phyloP scores from a whole-genome alignment of 768 basidiomycete species.

The Phylloporus sp. region DNA sequence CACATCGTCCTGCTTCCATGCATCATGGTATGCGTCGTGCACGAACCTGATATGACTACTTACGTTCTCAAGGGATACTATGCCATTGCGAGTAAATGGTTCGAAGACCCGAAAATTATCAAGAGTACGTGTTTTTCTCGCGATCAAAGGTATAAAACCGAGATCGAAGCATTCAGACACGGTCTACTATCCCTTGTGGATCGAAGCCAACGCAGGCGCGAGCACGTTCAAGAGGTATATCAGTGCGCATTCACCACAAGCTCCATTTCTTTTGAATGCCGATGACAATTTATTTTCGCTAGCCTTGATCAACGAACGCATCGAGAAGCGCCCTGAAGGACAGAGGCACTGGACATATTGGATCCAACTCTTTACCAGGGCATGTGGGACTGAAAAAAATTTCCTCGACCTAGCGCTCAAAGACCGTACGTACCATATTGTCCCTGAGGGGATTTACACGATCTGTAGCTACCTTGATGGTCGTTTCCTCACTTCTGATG shows the following conservation, averaged over 20 bases:
- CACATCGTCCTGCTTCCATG: background rate
- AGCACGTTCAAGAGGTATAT: background rate
- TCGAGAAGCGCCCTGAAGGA: too few relatives aligned
- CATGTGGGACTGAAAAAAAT: too few relatives aligned
- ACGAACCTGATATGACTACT: background rate
- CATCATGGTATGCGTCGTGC: background rate
- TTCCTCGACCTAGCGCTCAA: too few relatives aligned
- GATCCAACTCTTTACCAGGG: too few relatives aligned
- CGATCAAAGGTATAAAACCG: background rate
- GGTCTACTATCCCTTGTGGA: background rate
- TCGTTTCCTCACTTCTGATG: too few relatives aligned
- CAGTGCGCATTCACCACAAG: background rate
- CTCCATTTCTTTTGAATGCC: too few relatives aligned
- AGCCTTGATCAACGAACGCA: too few relatives aligned
- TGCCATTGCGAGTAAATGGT: background rate
- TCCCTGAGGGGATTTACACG: too few relatives aligned
- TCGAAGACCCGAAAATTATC: background rate
- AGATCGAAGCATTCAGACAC: background rate
- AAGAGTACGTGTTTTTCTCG: background rate
- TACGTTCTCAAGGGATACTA: background rate
- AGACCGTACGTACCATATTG: too few relatives aligned
- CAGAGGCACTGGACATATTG: too few relatives aligned
- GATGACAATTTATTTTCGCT: too few relatives aligned
- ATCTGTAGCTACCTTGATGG: too few relatives aligned
- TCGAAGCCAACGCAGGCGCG: background rate